Evolutionary conservation across 345 rosid species (phyloP), one percentile per base, ranked within the genome.

Genomic region (Limnanthes douglasii): DNA sequence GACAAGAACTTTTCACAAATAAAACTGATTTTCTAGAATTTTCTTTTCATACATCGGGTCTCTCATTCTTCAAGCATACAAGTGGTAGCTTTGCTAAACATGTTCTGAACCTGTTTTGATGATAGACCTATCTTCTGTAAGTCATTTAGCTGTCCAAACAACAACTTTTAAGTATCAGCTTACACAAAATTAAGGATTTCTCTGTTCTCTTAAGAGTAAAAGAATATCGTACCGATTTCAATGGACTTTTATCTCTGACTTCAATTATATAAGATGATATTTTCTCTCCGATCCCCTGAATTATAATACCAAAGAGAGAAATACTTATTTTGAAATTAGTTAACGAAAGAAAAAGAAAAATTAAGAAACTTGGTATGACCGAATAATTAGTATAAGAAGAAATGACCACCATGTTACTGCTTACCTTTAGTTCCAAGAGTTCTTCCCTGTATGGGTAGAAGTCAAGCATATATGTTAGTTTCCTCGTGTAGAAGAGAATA

Each of bases 91-190:
- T 36, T 56, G 31, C 48, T 61, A 34, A 88, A 73, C 53, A 83
- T 31, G 53, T 70, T 77, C 18, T 76, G 52, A 12, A 69, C 78
- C 65, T 70, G 88, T 51, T 59, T 90, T 11, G 93, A 70, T 15
- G 98, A 84, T 18, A 84, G 85, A 14, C 96, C 98, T 3, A 90
- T 63, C 68, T 73, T 90, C 58, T 77, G 78, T 31, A 84, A 41
- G 31, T 90, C 85, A 14, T 25, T 51, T 28, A 90, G 71, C 98
- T 84, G 92, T 57, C 57, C 22, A 18, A 18, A 20, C 35, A 23
- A 3, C 5, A 15, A 8, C 1, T 14, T 11, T 48, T 37, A 31
- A 20, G 49, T 38, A 50, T 46, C 26, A 20, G 11, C 7, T 37
- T 21, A 17, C 9, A 5, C n/a, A n/a, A n/a, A n/a, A n/a, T n/a